Evolutionary conservation across 1,284 basidiomycete genomes (phyloP).

Genomic region (Cutaneotrichosporon arboriforme): DNA sequence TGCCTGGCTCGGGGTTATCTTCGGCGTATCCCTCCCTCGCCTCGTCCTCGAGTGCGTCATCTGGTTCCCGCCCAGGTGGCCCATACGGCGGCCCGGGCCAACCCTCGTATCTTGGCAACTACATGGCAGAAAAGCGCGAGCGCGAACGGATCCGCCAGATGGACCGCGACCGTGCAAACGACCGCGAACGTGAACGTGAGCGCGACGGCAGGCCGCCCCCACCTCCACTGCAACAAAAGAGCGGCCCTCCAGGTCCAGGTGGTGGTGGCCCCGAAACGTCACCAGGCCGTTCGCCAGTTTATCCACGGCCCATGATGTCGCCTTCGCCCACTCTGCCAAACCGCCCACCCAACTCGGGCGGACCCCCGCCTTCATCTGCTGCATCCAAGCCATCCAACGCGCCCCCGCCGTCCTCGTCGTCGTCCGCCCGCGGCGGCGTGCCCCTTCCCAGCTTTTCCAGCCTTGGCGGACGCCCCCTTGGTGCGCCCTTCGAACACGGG

Average conservation of each 20-base stretch:
- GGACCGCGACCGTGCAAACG: conserved; percentile 14
- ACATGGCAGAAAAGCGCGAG: conserved; percentile 15
- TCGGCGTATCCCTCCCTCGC: conserved; percentile 5
- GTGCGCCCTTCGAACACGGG: conserved; percentile 8
- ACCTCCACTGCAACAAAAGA: conserved; percentile 3
- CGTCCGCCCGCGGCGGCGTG: conserved; percentile 1
- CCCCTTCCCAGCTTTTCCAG: conserved; percentile 13
- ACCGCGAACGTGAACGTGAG: conserved; percentile 12
- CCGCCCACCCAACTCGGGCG: conserved; percentile 7
- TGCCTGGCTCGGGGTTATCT: conserved; percentile 11
- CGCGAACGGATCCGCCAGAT: conserved; percentile 14
- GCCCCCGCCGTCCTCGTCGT: conserved; percentile 1
- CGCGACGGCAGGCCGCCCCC: conserved; percentile 1
- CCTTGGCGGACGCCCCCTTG: conserved; percentile 9
- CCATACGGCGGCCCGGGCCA: neutral
- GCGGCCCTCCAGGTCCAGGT: too few relatives aligned
- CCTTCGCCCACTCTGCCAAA: conserved; percentile 16
- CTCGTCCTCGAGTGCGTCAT: neutral
- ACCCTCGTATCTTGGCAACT: neutral
- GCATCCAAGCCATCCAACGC: conserved; percentile 6
- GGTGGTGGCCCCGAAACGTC: conserved; percentile 6
- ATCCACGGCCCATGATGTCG: conserved; percentile 1
- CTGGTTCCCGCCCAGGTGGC: neutral
- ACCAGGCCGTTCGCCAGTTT: conserved; percentile 1
- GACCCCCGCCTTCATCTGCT: neutral